Conservation (phyloP, 495 filamentous ascomycete genomes). For the Sphaerosporella brunnea region DNA sequence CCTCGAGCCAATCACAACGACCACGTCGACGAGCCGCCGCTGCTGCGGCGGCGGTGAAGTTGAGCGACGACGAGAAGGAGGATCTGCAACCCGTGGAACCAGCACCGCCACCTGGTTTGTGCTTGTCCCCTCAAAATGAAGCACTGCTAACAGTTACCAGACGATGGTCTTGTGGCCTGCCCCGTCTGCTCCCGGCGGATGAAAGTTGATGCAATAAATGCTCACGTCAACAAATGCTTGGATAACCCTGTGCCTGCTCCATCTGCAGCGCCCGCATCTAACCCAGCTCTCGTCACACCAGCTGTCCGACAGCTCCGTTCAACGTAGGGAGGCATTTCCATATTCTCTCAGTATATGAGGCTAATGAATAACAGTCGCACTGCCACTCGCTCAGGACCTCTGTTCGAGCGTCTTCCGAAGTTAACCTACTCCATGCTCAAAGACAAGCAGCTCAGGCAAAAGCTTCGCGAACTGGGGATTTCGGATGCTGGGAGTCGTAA, state of each 20-base stretch:
- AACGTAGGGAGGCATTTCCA: too few relatives aligned
- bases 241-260: too few relatives aligned
- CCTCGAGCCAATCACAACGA: not conserved
- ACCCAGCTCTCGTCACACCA: too few relatives aligned
- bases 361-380: slow-evolving; percentile 6
- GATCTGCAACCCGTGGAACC: not conserved
- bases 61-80: not conserved
- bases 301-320: too few relatives aligned
- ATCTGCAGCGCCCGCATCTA: too few relatives aligned
- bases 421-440: slow-evolving; percentile 68
- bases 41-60: not conserved
- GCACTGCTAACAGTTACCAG: slow-evolving; percentile 25
- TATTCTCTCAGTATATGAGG: too few relatives aligned
- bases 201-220: slow-evolving; percentile 53
- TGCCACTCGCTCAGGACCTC: not conserved
- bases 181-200: slow-evolving; percentile 63
- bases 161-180: slow-evolving; percentile 63
- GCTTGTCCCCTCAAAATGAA: not conserved
- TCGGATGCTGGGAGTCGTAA: slow-evolving; percentile 45
- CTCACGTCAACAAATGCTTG: slow-evolving; percentile 61
- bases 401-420: slow-evolving; percentile 44
- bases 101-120: not conserved
- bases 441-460: slow-evolving; percentile 56
- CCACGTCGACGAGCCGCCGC: not conserved
- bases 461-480: slow-evolving; percentile 68